Evolutionary conservation across 2,329 filamentous ascomycete genomes (phyloP), one percentile per base, ranked within the genome.

Genomic region (Colletotrichum spinosum): DNA sequence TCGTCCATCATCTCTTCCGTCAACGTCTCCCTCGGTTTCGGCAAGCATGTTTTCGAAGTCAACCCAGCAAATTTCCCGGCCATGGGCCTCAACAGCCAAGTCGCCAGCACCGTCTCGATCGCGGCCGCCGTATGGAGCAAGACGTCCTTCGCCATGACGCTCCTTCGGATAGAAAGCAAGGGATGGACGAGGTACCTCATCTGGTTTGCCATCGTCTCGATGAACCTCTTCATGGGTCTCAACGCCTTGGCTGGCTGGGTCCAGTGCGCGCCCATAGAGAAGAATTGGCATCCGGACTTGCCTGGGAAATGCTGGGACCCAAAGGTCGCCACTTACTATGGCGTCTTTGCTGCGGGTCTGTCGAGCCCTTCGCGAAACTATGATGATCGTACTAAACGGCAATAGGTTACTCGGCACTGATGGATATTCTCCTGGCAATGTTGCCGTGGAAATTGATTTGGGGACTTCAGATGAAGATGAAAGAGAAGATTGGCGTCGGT

Each of bases 141-240:
- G 62, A 76, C 77, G 0, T 79, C 78, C 0, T 78, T 80, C 59
- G 76, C 75, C 9, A 69, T 79, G n/a, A 78, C 77, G 0, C 66
- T 79, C 3, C 70, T 78, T 25, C 71, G 76, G 4, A 72, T 79
- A 38, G 68, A 71, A 4, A 49, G 60, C 67, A 74, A 75, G 61
- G 58, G 65, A 12, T 70, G 68, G 69, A 69, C 67, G 45, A 55
- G 65, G 17, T 70, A 69, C 66, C 17, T 77, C 45, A 72, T 78
- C 7, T 70, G 77, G 65, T 70, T 74, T 8, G 72, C 76, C 58
- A 78, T 78, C 46, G 17, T 75, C 8, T 73, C 72, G 0, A 74
- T 78, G 70, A 77, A 78, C 50, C 35, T 71, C 35, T 35, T 69
- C 34, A 68, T 72, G 68, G 65, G 69, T 6, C 35, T 68, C 8